These are phyloP conservation scores for Citrullus mucosospermus DNA, from an alignment of 306 rosid species.

Conservation along the genomic window DNA sequence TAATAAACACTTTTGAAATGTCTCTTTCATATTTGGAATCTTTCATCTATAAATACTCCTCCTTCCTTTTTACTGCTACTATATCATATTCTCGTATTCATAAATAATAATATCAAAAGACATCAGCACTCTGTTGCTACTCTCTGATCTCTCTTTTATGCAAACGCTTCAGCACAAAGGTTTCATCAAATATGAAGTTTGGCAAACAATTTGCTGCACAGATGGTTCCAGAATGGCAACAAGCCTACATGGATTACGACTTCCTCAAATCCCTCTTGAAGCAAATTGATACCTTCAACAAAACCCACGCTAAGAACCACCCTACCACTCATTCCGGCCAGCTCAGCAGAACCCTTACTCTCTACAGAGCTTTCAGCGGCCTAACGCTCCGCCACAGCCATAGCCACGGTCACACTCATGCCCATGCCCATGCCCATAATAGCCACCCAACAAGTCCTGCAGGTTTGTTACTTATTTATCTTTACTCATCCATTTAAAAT, in stretches of 20 bases:
- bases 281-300: background rate
- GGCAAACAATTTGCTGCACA: background rate
- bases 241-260: background rate
- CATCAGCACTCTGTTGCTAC: background rate
- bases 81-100: too few species aligned
- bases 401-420: background rate
- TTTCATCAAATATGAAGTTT: background rate
- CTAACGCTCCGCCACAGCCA: background rate
- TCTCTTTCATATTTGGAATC: background rate
- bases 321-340: background rate
- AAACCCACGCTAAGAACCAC: background rate
- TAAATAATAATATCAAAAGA: too few species aligned
- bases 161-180: background rate
- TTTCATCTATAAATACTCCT: background rate
- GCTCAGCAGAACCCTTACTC: background rate
- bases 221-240: constrained; percentile 1
- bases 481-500: too few species aligned
- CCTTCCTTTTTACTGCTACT: too few species aligned
- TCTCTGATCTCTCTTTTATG: too few species aligned
- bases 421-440: background rate
- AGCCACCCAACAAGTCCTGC: background rate
- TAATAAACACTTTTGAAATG: background rate
- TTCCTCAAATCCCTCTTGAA: constrained; percentile 2
- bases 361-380: background rate
- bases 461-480: background rate